Evolutionary conservation across 108 stramenopile species (phyloP).

Genomic region (Skeletonema grethae): DNA sequence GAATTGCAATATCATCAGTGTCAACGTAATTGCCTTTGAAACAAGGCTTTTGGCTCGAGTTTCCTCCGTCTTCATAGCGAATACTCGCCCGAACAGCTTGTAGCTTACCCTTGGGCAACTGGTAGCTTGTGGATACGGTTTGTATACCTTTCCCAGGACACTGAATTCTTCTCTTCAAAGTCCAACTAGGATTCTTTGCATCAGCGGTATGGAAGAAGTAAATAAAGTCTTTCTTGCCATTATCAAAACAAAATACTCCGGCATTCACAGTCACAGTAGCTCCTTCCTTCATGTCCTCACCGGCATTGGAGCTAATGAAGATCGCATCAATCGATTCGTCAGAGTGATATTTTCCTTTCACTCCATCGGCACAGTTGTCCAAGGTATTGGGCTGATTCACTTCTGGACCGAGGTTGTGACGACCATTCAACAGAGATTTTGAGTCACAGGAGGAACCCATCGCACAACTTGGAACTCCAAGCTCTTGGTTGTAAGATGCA

Average conservation of each 20-base stretch:
- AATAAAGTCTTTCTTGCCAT: not conserved
- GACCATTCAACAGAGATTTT: not conserved
- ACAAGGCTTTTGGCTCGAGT: not conserved
- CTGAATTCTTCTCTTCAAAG: not conserved
- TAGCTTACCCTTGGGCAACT: not conserved
- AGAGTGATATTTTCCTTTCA: not conserved
- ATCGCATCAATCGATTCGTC: not conserved
- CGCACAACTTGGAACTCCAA: not conserved
- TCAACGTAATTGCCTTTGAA: not conserved
- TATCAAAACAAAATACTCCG: not conserved
- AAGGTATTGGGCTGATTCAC: not conserved
- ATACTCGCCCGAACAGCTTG: not conserved
- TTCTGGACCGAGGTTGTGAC: not conserved
- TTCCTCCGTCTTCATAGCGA: not conserved
- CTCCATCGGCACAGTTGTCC: not conserved
- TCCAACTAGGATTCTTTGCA: not conserved
- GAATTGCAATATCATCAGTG: not conserved
- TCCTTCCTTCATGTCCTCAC: not conserved
- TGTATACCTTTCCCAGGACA: not conserved
- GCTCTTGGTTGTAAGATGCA: not conserved
- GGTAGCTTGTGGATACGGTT: not conserved
- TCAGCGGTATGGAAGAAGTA: not conserved
- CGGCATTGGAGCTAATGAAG: not conserved
- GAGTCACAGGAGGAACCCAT: not conserved
- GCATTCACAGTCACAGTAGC: not conserved